phyloP scores from a whole-genome alignment of 2,329 filamentous ascomycete species.

The Diaporthe nobilis region DNA sequence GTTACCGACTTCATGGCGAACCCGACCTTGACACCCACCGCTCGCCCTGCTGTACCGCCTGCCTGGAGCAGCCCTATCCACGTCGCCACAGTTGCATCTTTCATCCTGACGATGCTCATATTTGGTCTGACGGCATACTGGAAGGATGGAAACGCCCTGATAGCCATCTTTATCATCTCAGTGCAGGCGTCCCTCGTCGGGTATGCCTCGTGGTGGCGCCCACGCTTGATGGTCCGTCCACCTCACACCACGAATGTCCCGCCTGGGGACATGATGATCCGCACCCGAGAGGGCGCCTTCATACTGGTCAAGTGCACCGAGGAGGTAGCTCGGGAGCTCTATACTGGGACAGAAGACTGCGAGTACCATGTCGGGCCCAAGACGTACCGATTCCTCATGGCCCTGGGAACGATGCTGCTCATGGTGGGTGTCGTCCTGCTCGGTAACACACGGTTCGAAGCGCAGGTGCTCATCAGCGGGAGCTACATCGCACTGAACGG shows the following conservation, averaged over 20 bases:
- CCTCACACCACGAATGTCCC: conserved; percentile 64
- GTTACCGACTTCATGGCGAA: conserved; percentile 60
- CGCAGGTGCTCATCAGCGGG: conserved; percentile 70
- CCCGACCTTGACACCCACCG: conserved; percentile 56
- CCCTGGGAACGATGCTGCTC: conserved; percentile 69
- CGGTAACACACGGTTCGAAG: conserved; percentile 73
- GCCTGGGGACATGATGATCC: conserved; percentile 71
- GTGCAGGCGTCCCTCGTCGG: conserved; percentile 68
- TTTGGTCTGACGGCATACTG: conserved; percentile 58
- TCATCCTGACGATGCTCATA: conserved; percentile 63
- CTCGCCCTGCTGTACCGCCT: conserved; percentile 63
- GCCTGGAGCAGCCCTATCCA: conserved; percentile 66
- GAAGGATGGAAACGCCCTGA: conserved; percentile 64
- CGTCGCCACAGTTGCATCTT: conserved; percentile 66
- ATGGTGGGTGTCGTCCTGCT: conserved; percentile 74
- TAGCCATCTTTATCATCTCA: conserved; percentile 67
- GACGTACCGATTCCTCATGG: conserved; percentile 69
- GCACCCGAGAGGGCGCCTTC: conserved; percentile 72
- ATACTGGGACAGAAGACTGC: conserved; percentile 73
- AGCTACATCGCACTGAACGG: conserved; percentile 73
- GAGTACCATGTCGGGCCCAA: conserved; percentile 64
- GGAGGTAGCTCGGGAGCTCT: conserved; percentile 73
- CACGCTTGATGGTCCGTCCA: conserved; percentile 66
- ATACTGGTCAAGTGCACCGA: conserved; percentile 70
- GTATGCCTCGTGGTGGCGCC: conserved; percentile 70